A percentile compares a stretch with the other conserved stretches of the same genome.
These are phyloP conservation scores for Lactarius tabidus DNA, from an alignment of 768 basidiomycete genomes.

Conservation along the genomic window DNA sequence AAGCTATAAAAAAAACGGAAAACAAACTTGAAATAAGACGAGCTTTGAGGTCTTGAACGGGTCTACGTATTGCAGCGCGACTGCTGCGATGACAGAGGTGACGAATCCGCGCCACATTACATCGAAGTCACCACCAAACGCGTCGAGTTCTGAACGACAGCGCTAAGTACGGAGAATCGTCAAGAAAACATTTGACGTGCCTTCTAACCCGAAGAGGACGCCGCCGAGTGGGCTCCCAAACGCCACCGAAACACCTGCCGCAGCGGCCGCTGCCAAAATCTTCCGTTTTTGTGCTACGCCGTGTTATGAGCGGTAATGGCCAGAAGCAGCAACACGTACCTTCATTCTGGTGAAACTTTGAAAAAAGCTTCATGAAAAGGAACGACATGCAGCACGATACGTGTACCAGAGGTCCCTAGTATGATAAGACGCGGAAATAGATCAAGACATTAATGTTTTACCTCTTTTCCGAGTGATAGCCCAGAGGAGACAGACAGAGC, in stretches of 20 bases:
- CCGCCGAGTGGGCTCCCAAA: conserved; percentile 87
- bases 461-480: conserved; percentile 82
- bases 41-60: conserved; percentile 84
- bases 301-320: neutral
- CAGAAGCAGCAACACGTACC: conserved; percentile 36
- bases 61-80: conserved; percentile 78
- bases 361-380: conserved; percentile 60
- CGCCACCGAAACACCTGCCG: conserved; percentile 83
- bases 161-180: neutral
- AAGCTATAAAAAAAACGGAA: neutral
- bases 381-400: conserved; percentile 81
- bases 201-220: conserved; percentile 81
- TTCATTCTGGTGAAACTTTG: conserved; percentile 74
- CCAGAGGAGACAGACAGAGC: conserved; percentile 84
- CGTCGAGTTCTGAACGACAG: conserved; percentile 50
- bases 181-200: conserved; percentile 27
- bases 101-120: conserved; percentile 88
- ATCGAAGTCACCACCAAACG: conserved; percentile 67
- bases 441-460: conserved; percentile 30
- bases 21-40: conserved; percentile 66
- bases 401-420: conserved; percentile 77
- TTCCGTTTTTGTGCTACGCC: conserved; percentile 70
- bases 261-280: conserved; percentile 75
- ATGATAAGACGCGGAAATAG: conserved; percentile 5
- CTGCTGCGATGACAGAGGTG: conserved; percentile 81